Evolutionary conservation across 169 alveolate species (phyloP).

Genomic region (Plasmodium gonderi): DNA sequence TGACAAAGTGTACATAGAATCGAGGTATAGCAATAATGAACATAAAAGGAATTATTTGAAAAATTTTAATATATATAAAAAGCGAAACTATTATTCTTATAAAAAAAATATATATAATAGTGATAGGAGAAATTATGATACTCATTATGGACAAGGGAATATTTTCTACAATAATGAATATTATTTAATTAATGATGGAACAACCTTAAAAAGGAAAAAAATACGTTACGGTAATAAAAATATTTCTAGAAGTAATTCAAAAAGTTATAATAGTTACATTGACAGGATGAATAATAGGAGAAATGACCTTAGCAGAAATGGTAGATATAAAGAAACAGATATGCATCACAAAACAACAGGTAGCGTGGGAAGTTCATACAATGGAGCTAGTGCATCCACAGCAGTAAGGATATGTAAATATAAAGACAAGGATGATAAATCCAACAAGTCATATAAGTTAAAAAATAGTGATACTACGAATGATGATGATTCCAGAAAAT

Average conservation of each 20-base stretch:
- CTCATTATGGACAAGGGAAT: slow-evolving; percentile 70
- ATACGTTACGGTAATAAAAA: slow-evolving; percentile 13
- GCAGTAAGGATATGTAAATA: neutral
- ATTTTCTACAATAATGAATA: slow-evolving; percentile 66
- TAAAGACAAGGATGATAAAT: slow-evolving; percentile 2
- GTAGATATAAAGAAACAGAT: slow-evolving; percentile 12
- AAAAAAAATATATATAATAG: slow-evolving; percentile 23
- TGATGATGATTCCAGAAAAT: slow-evolving; percentile 14
- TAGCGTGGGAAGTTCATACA: neutral
- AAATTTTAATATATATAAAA: slow-evolving; percentile 17
- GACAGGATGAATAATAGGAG: slow-evolving; percentile 13
- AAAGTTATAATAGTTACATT: slow-evolving; percentile 12
- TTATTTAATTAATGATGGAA: slow-evolving; percentile 46
- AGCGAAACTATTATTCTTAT: slow-evolving; percentile 63
- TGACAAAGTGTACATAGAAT: slow-evolving; percentile 14
- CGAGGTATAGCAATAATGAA: slow-evolving; percentile 43
- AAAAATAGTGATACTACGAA: neutral
- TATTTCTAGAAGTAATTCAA: slow-evolving; percentile 9
- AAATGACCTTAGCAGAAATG: slow-evolving; percentile 15
- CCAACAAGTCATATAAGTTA: neutral
- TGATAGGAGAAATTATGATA: slow-evolving; percentile 51
- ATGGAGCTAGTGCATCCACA: neutral
- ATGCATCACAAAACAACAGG: neutral
- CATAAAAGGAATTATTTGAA: slow-evolving; percentile 28
- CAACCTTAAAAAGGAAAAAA: slow-evolving; percentile 43